Conservation (phyloP, 345 rosid genomes). For the Dovyalis caffra region DNA sequence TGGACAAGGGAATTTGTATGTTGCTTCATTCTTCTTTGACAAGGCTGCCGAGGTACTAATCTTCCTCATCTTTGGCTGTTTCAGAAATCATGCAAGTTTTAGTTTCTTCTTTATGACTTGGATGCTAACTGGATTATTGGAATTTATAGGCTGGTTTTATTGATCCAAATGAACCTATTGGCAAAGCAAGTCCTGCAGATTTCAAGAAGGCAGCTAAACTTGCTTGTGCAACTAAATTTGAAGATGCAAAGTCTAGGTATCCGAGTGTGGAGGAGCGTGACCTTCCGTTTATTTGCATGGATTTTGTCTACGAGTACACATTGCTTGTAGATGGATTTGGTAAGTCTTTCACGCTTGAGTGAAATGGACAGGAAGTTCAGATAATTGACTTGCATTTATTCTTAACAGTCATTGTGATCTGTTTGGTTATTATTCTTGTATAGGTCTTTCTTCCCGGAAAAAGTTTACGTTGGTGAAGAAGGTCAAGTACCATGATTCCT, state of each 20-base stretch:
- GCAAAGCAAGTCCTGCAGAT: constrained; percentile 62
- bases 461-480: constrained; percentile 70
- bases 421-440: background rate
- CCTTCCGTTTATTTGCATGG: constrained; percentile 81
- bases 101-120: background rate
- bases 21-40: constrained; percentile 91
- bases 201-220: constrained; percentile 71
- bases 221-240: constrained; percentile 69
- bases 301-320: constrained; percentile 69
- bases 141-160: constrained; percentile 68
- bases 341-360: constrained; percentile 23
- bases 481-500: constrained; percentile 51
- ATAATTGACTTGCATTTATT: no score
- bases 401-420: no score
- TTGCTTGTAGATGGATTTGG: constrained; percentile 83
- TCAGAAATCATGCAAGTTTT: background rate
- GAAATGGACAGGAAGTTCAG: no score
- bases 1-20: constrained; percentile 85
- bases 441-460: constrained; percentile 71
- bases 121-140: constrained; percentile 10
- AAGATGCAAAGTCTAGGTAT: constrained; percentile 52
- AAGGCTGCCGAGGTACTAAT: constrained; percentile 84
- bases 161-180: constrained; percentile 52
- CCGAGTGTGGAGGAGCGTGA: constrained; percentile 43
- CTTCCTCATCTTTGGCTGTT: background rate